Evolutionary conservation across 2,329 filamentous ascomycete species (phyloP).

Genomic region (Ascochyta pisi): DNA sequence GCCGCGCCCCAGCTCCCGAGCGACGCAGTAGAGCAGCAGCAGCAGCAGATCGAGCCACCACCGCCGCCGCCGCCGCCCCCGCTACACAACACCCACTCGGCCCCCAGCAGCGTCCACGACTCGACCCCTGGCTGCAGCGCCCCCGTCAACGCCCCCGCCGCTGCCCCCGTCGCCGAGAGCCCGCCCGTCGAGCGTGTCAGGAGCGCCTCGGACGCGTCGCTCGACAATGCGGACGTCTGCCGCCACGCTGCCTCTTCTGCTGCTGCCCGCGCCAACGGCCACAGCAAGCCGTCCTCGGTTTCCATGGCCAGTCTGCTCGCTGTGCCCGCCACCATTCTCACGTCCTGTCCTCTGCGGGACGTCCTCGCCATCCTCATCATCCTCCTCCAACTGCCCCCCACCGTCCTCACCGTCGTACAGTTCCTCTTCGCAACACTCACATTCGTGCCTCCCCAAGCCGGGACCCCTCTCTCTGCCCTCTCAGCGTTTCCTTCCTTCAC

Average conservation of each 20-base stretch:
- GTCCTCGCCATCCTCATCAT: conserved; percentile 97
- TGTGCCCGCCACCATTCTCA: conserved; percentile 83
- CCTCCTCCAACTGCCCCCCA: conserved; percentile 87
- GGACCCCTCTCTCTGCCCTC: conserved; percentile 76
- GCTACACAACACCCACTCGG: conserved; percentile 27
- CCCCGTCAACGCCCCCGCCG: conserved; percentile 17
- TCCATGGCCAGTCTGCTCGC: conserved; percentile 73
- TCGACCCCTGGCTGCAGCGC: neutral
- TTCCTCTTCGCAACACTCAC: conserved; percentile 91
- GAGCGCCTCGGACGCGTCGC: conserved; percentile 53
- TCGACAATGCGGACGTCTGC: conserved; percentile 48
- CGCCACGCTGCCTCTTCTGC: conserved; percentile 53
- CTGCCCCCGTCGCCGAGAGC: conserved; percentile 6
- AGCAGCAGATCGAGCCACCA: neutral
- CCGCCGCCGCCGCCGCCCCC: conserved; percentile 17
- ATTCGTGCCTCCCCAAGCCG: conserved; percentile 80
- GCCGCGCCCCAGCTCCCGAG: conserved; percentile 36
- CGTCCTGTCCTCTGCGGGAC: conserved; percentile 88
- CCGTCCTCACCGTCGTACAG: conserved; percentile 87
- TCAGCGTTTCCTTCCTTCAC: conserved; percentile 79
- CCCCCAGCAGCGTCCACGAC: conserved; percentile 16
- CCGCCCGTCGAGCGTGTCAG: conserved; percentile 45
- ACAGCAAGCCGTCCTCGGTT: conserved; percentile 67
- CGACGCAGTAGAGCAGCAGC: conserved; percentile 15
- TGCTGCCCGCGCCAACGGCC: conserved; percentile 67